Evolutionary conservation across 495 filamentous ascomycete genomes (phyloP).

Genomic region (Aspergillus leporis): DNA sequence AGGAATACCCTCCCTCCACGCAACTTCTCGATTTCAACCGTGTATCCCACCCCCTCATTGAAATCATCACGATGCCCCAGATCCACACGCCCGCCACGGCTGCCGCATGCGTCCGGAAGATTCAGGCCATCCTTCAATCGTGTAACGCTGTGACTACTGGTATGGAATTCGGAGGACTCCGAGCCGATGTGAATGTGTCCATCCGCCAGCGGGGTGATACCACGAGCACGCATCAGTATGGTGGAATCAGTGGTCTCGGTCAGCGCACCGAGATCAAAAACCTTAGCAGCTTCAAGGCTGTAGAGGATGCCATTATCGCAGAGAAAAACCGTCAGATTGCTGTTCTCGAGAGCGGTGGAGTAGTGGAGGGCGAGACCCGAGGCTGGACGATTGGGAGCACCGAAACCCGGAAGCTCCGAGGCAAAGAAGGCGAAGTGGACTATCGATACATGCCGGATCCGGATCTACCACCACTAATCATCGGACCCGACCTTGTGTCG

Average conservation of each 20-base stretch:
- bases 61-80: constrained; percentile 89
- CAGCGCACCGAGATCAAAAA: constrained; percentile 98
- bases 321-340: constrained; percentile 87
- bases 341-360: constrained; percentile 75
- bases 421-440: constrained; percentile 96
- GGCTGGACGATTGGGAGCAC: constrained; percentile 85
- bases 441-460: constrained; percentile 99
- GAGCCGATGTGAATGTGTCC: constrained; percentile 96
- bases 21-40: constrained; percentile 93
- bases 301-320: constrained; percentile 89
- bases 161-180: constrained; percentile 89
- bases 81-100: constrained; percentile 85
- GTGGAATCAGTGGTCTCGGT: constrained; percentile 63
- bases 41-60: constrained; percentile 84
- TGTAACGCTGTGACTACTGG: constrained; percentile 82
- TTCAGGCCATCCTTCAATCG: constrained; percentile 77
- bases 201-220: constrained; percentile 57
- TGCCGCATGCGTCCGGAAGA: constrained; percentile 82
- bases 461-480: constrained; percentile 77
- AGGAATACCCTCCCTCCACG: constrained; percentile 68
- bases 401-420: constrained; percentile 72
- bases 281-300: constrained; percentile 87
- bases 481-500: constrained; percentile 68
- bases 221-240: constrained; percentile 50
- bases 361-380: constrained; percentile 82